Evolutionary conservation across 2,329 filamentous ascomycete species (phyloP).

Genomic region (Monilinia laxa): DNA sequence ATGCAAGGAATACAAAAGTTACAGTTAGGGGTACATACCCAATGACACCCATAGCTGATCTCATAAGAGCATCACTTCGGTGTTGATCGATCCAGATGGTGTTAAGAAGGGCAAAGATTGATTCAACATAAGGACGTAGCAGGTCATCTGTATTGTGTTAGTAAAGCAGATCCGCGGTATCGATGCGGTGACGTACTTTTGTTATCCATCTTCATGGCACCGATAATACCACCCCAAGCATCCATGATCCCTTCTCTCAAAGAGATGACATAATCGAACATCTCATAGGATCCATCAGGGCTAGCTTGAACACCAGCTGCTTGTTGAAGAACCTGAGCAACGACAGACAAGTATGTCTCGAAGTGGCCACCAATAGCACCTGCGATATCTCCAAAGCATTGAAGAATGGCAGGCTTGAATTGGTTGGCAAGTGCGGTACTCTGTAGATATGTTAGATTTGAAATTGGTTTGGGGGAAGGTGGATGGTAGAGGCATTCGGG

Average conservation of each 20-base stretch:
- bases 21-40: constrained; percentile 59
- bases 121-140: constrained; percentile 74
- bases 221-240: constrained; percentile 95
- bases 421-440: constrained; percentile 87
- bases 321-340: constrained; percentile 91
- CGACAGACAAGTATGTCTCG: constrained; percentile 87
- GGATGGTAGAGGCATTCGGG: not conserved
- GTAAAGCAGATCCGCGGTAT: constrained; percentile 25
- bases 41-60: constrained; percentile 95
- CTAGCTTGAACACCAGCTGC: constrained; percentile 79
- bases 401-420: constrained; percentile 96
- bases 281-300: constrained; percentile 83
- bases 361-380: constrained; percentile 90
- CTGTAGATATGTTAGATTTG: constrained; percentile 44
- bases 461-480: not conserved
- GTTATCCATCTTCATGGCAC: constrained; percentile 81
- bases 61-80: constrained; percentile 86
- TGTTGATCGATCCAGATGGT: constrained; percentile 78
- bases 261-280: constrained; percentile 94
- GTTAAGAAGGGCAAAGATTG: constrained; percentile 84
- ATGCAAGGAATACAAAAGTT: not conserved
- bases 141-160: constrained; percentile 56
- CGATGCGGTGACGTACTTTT: constrained; percentile 59
- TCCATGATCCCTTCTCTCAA: constrained; percentile 98
- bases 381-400: constrained; percentile 97